Base-by-base conservation (phyloP, 495 filamentous ascomycete genomes). In the Talaromyces nanjingensis region DNA sequence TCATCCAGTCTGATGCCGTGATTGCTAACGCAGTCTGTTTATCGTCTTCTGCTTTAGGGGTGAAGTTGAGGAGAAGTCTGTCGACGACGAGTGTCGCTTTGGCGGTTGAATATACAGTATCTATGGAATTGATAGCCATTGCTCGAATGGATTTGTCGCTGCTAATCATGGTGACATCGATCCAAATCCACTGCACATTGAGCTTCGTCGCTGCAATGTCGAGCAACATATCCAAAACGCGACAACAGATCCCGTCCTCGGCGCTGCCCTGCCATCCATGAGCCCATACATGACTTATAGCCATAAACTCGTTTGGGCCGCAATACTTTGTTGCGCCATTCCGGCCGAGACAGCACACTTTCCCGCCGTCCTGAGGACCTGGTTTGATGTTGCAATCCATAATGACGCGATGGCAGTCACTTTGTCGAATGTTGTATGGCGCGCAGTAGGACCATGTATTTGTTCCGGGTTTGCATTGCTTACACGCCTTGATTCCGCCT, bases 51-150 rank as follows among this genome's bases (percentile, higher is more conserved):
- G 5, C n/a, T 2, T 8, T 9, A 9, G 45, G 45, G n/a, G 6
- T 18, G 45, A 49, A 49, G n/a, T 22, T 49, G 45, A 49, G 45
- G 16, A 49, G 45, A 12, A 49, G n/a, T 20, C 45, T 49, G n/a
- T 49, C 45, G 45, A 49, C 45, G 45, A 49, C 45, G n/a, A 49
- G 45, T 49, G 45, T 49, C n/a, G 45, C 45, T 49, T 49, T 49
- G 45, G 45, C 45, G 45, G n/a, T 49, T 18, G 45, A 49, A 3
- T 49, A 49, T 49, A 49, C 45, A 6, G 18, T 20, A 5, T 49
- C 45, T n/a, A 49, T 49, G 45, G 45, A 49, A 49, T 49, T 49
- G n/a, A 49, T 20, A 12, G 45, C 16, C 45, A 49, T 49, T 49
- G 45, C 1, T 20, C 45, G 45, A 9, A 20, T 20, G 18, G 45